phyloP scores from a whole-genome alignment of 306 rosid species.

The Acmispon strigosus region DNA sequence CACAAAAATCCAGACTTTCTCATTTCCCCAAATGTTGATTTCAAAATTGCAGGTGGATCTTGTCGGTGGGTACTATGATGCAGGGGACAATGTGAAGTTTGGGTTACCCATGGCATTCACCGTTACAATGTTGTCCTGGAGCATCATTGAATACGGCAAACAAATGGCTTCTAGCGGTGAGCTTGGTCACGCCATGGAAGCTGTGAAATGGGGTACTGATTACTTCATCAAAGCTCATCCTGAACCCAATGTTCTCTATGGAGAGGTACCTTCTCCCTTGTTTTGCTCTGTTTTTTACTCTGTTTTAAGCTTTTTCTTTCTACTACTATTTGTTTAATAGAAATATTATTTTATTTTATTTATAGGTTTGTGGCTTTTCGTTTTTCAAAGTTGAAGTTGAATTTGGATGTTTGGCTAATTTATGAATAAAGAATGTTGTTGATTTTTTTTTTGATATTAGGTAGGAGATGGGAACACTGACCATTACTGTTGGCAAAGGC shows the following conservation, averaged over 20 bases:
- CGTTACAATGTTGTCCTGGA: conserved; percentile 95
- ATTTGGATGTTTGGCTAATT: background rate
- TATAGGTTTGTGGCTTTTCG: background rate
- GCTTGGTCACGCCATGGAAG: conserved; percentile 83
- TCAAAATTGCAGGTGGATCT: conserved; percentile 64
- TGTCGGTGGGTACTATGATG: conserved; percentile 94
- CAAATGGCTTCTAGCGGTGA: conserved; percentile 78
- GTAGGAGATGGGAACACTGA: conserved; percentile 97
- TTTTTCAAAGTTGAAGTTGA: background rate
- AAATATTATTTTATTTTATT: no score
- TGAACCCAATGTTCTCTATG: conserved; percentile 76
- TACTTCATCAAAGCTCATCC: conserved; percentile 94
- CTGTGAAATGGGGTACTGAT: conserved; percentile 94
- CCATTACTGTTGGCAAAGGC: conserved; percentile 99
- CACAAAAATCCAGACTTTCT: background rate
- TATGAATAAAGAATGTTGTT: conserved; percentile 6
- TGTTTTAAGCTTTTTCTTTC: background rate
- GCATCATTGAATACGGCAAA: conserved; percentile 78
- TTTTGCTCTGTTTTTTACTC: background rate
- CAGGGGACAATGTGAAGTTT: conserved; percentile 97
- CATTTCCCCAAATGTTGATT: background rate
- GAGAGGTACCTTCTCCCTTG: conserved; percentile 51
- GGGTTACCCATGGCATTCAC: conserved; percentile 98
- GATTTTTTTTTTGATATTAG: conserved; percentile 31
- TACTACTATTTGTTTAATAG: no score